Evolutionary conservation across 1,139 yeast species (phyloP), one percentile per base, ranked within the genome.

Genomic region (Suhomyces chickasaworum): DNA sequence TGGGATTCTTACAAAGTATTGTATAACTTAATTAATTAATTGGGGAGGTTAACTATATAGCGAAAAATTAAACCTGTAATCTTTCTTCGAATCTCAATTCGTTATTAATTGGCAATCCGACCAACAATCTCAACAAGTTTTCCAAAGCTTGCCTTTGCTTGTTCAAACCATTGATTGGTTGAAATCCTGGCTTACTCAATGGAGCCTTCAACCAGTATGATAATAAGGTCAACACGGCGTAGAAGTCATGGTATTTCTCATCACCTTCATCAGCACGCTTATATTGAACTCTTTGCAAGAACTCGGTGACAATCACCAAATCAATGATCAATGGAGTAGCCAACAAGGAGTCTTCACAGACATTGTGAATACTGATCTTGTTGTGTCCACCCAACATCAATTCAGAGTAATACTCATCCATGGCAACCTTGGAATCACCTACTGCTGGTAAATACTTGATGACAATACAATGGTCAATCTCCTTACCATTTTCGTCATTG

Each of bases 131-230:
- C 71, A 91, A 75, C 66, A 91, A 81, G 77, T 90, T 91, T 73
- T 91, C 97, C 57, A 91, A 75, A 41, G 95, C 97, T 61, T 85
- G 81, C 66, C 97, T 86, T 77, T 91, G 98, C 74, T 90, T 91
- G 80, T 89, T 91, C 65, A 91, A 81, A 33, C 97, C 97, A 64
- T 91, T 91, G 61, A 91, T 88, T 39, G 97, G 86, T 65, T 89
- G 87, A 71, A 77, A 88, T 12, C 97, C 97, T 47, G 91, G 89
- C 71, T 93, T 87, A 45, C 95, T 84, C 60, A 91, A 79, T 55
- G 98, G 98, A 2, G 97, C 97, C 78, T 91, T 91, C 64, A 91
- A 82, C 98, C 98, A 91, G 76, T 91, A 91, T 65, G 93, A 83
- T 68, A 91, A 78, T 69, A 90, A 87, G 20, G 95, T 83, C 64